Evolutionary conservation across 768 basidiomycete genomes (phyloP).

Genomic region (Guyanaporus albipodus): DNA sequence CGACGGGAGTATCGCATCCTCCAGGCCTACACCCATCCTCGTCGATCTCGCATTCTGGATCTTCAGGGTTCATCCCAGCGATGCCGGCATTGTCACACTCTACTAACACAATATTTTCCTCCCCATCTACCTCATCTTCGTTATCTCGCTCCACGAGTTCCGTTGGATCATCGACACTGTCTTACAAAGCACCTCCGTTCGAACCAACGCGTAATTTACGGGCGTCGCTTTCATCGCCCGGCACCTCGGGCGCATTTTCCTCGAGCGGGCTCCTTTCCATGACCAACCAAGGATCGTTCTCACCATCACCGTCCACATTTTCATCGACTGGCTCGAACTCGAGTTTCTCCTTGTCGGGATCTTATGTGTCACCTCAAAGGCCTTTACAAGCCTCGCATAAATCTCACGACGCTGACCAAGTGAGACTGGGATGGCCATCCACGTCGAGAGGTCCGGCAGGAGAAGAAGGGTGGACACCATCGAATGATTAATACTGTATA

Average conservation of each 20-base stretch:
- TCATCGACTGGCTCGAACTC: slow-evolving; percentile 8
- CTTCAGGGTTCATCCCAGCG: slow-evolving; percentile 12
- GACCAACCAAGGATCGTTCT: slow-evolving; percentile 16
- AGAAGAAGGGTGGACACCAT: slow-evolving; percentile 14
- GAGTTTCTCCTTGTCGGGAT: slow-evolving; percentile 10
- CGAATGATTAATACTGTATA: slow-evolving; percentile 12
- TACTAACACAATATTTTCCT: slow-evolving; percentile 14
- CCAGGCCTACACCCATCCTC: slow-evolving; percentile 17
- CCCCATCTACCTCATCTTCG: slow-evolving; percentile 21
- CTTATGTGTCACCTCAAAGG: slow-evolving; percentile 16
- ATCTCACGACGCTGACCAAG: slow-evolving; percentile 5
- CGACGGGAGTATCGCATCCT: slow-evolving; percentile 13
- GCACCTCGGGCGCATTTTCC: slow-evolving; percentile 13
- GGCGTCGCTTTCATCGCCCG: slow-evolving; percentile 21
- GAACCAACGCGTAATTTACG: slow-evolving; percentile 40
- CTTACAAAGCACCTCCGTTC: slow-evolving; percentile 51
- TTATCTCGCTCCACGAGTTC: slow-evolving; percentile 30
- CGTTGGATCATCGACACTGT: slow-evolving; percentile 39
- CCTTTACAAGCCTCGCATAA: slow-evolving; percentile 5
- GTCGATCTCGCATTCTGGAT: slow-evolving; percentile 16
- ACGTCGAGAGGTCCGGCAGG: slow-evolving; percentile 10
- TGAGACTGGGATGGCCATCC: slow-evolving; percentile 11
- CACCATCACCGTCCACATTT: slow-evolving; percentile 14
- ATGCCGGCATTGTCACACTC: slow-evolving; percentile 14
- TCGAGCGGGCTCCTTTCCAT: slow-evolving; percentile 10